Conservation (phyloP, 78 protist species). For the Dictyostelium brefeldianum region DNA sequence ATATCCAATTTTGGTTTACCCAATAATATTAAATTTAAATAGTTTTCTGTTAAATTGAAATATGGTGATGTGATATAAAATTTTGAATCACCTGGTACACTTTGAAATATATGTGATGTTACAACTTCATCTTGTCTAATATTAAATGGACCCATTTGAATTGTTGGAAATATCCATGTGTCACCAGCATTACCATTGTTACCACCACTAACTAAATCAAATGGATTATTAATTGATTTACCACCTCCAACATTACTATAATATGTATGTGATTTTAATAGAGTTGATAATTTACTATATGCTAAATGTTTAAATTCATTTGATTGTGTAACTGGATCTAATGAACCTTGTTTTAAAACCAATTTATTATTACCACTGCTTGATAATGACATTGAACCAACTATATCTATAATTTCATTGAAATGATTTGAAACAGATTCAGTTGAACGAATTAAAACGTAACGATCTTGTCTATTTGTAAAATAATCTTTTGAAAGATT, state of each 20-base stretch:
- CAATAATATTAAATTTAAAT: conserved; percentile 2
- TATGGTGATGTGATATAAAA: conserved; percentile 61
- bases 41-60: conserved; percentile 55
- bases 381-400: conserved; percentile 18
- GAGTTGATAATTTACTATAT: conserved; percentile 19
- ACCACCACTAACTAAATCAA: neutral
- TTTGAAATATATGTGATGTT: conserved; percentile 35
- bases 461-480: conserved; percentile 87
- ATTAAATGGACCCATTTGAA: conserved; percentile 73
- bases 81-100: conserved; percentile 23
- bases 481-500: conserved; percentile 84
- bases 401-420: neutral
- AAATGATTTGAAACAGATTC: conserved; percentile 25
- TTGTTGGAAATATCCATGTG: conserved; percentile 81
- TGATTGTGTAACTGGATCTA: conserved; percentile 40
- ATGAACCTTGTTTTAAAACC: neutral
- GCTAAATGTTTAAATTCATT: conserved; percentile 28
- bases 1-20: conserved; percentile 56
- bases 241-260: neutral
- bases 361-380: neutral
- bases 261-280: conserved; percentile 13
- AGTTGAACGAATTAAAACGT: neutral
- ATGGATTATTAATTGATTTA: neutral
- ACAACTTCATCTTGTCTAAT: conserved; percentile 64
- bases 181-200: neutral